Conservation (phyloP, 192 early-diverging fungal species). For the Podila epigama region DNA sequence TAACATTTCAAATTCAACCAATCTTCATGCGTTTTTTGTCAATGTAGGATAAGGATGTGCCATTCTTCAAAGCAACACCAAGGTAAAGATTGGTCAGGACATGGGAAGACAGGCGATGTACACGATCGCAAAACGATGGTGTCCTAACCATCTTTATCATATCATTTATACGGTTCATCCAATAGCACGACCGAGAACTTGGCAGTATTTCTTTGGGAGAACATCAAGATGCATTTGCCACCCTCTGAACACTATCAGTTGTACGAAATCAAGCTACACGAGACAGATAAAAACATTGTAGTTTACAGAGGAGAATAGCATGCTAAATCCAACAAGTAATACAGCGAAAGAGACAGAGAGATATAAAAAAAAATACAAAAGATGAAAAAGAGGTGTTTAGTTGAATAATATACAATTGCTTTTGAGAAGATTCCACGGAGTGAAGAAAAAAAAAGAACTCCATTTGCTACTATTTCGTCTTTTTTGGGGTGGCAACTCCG, state of each 20-base stretch:
- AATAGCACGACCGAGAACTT: conserved; percentile 90
- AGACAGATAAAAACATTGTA: conserved; percentile 75
- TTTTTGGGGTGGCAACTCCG: conserved; percentile 11
- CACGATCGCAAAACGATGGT: background rate
- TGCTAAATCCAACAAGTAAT: background rate
- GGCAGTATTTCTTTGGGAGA: conserved; percentile 85
- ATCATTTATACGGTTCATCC: background rate
- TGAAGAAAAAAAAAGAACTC: background rate
- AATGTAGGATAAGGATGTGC: conserved; percentile 78
- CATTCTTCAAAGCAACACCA: conserved; percentile 71
- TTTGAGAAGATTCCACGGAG: background rate
- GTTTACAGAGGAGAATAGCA: conserved; percentile 71
- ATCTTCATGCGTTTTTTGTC: background rate
- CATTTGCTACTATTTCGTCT: too few species aligned
- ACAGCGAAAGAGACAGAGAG: too few species aligned
- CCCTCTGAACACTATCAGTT: conserved; percentile 35
- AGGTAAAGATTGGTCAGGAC: conserved; percentile 64
- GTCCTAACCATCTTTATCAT: background rate
- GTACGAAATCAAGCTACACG: conserved; percentile 69
- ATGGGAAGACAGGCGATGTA: too few species aligned
- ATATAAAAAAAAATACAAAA: background rate
- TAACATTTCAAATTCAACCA: background rate
- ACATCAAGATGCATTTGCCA: conserved; percentile 49
- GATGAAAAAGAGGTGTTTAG: background rate
- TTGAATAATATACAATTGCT: background rate